A percentile compares a stretch with the other conserved stretches of the same genome.
phyloP scores from a whole-genome alignment of 2,329 filamentous ascomycete genomes.

The Penicillium sp. region DNA sequence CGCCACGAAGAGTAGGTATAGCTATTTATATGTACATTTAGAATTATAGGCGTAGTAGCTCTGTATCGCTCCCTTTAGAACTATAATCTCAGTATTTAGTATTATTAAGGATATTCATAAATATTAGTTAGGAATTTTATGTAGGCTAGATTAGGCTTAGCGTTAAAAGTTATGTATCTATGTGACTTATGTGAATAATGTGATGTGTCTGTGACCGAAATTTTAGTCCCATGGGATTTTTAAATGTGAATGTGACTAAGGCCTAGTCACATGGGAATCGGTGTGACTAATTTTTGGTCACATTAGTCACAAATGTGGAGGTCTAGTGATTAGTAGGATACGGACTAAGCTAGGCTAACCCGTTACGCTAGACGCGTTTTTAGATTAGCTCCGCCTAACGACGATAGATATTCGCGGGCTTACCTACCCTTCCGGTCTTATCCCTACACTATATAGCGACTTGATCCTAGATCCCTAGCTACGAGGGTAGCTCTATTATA shows the following conservation, averaged over 20 bases:
- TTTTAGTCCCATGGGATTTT: not conserved
- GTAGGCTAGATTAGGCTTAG: not conserved
- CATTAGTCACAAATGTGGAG: too few species aligned
- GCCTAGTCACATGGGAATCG: too few species aligned
- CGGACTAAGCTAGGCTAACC: slow-evolving; percentile 2
- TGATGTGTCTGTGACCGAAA: not conserved
- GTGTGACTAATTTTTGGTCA: too few species aligned
- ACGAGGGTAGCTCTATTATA: not conserved
- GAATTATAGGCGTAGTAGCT: too few species aligned
- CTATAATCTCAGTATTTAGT: too few species aligned
- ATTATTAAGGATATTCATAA: too few species aligned
- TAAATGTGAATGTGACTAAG: too few species aligned
- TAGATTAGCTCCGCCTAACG: slow-evolving; percentile 2
- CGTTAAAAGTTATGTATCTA: not conserved
- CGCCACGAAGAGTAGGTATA: too few species aligned
- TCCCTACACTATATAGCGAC: not conserved
- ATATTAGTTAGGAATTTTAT: too few species aligned
- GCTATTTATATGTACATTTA: too few species aligned
- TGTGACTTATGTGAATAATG: not conserved
- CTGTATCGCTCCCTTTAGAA: too few species aligned
- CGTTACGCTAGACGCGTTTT: slow-evolving; percentile 3
- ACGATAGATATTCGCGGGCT: not conserved
- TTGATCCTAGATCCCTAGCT: slow-evolving; percentile 6
- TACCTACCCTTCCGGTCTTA: slow-evolving; percentile 1
- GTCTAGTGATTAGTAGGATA: slow-evolving; percentile 4